Percentiles rank a stretch among this genome's conserved stretches.
These are phyloP conservation scores for Metschnikowia baotianmanensis DNA, from an alignment of 805 yeast species.

Conservation along the genomic window DNA sequence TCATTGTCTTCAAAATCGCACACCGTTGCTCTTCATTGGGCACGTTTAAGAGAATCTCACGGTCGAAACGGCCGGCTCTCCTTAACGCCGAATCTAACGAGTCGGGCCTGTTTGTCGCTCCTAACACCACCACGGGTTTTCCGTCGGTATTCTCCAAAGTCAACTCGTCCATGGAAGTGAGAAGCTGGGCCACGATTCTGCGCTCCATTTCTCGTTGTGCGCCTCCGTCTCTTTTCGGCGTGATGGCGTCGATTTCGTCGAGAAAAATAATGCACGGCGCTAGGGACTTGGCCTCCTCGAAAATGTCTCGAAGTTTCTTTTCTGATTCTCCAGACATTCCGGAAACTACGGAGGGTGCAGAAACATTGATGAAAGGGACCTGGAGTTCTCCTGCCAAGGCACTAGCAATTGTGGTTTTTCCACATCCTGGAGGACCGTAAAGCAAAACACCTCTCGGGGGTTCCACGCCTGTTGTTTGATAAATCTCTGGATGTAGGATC, in stretches of 20 bases:
- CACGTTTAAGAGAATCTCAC: conserved; percentile 92
- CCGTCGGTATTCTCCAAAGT: conserved; percentile 86
- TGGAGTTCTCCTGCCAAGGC: conserved; percentile 94
- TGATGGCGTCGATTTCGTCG: conserved; percentile 97
- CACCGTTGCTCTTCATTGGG: conserved; percentile 84
- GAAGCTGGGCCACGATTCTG: conserved; percentile 90
- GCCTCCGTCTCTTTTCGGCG: conserved; percentile 93
- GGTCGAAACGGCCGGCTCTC: conserved; percentile 94
- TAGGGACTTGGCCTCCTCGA: conserved; percentile 83
- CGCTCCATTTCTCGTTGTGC: conserved; percentile 98
- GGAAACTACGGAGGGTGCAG: conserved; percentile 95
- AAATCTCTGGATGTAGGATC: conserved; percentile 91
- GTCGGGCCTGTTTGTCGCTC: conserved; percentile 97
- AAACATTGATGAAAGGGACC: conserved; percentile 85
- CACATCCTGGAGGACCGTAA: conserved; percentile 98
- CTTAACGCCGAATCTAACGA: conserved; percentile 91
- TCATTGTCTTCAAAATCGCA: conserved; percentile 73
- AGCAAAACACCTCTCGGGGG: conserved; percentile 98
- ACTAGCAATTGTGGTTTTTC: conserved; percentile 91
- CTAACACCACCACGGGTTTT: conserved; percentile 88
- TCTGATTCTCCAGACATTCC: conserved; percentile 99
- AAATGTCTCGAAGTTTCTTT: conserved; percentile 86
- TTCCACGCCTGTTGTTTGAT: conserved; percentile 98
- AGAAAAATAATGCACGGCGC: conserved; percentile 94
- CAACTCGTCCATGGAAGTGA: conserved; percentile 93